Base-by-base conservation (phyloP, 1,139 yeast genomes). In the Arxiozyma slooffiae region DNA sequence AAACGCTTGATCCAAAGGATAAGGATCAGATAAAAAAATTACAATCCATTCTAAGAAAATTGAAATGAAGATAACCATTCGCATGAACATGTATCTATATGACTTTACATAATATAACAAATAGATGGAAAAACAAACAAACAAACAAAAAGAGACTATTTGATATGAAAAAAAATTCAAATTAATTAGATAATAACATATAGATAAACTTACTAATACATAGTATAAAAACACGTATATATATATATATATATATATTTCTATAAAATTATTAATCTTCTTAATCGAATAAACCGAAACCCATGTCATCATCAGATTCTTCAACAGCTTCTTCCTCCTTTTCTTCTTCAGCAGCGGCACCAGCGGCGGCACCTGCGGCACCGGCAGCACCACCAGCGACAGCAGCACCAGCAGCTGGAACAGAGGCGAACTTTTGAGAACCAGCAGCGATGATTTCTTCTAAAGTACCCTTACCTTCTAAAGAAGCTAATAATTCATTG, bases 321-420 rank as follows among this genome's bases (percentile, higher is more conserved):
- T 73, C 79, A 63, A 73, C 77, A 41, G 71, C 81, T 63, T 73
- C 83, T 62, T 73, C 85, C 68, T 73, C 83, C 23, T 45, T 79
- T 68, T 43, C 79, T 68, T 77, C 82, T 68, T 78, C 83, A 66
- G 74, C 81, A 67, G 74, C 92, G 60, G 75, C 95, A 57, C 75
- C 95, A 61, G 78, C 95, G 55, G 74, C 85, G 57, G 71, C 83
- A 60, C 77, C 88, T 60, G 78, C 84, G 67, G 75, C 87, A 67
- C 83, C 82, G 70, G 79, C 81, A 67, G 77, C 81, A 69, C 78
- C 78, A 66, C 79, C 78, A 68, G 86, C 78, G 66, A 87, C 80
- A 71, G 90, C 90, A 70, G 96, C 90, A 78, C 92, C 97, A 75
- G 96, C 98, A 72, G 96, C 71, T 77, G 98, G 97, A 63, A 90